Evolutionary conservation across 176 grass and related monocot species (phyloP).

Genomic region (Zea mays): DNA sequence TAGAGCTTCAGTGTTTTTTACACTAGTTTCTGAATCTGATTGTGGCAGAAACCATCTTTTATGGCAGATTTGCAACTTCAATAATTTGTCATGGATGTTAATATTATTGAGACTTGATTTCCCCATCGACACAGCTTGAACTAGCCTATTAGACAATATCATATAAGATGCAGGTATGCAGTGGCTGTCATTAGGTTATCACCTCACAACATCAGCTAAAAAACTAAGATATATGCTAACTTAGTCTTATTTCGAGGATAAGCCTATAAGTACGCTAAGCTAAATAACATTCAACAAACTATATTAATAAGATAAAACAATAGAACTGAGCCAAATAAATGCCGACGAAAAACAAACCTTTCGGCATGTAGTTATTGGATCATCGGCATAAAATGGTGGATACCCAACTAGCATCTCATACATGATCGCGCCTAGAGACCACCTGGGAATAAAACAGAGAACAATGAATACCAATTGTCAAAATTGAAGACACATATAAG

Average conservation of each 20-base stretch:
- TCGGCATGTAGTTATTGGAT: conserved; percentile 93
- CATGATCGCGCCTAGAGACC: conserved; percentile 97
- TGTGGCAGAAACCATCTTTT: not conserved
- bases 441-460: conserved; percentile 54
- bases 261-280: conserved; percentile 29
- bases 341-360: conserved; percentile 57
- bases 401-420: conserved; percentile 99
- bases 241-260: conserved; percentile 2
- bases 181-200: conserved; percentile 7
- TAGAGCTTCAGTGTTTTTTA: not conserved
- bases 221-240: conserved; percentile 12
- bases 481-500: no score
- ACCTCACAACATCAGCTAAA: not conserved
- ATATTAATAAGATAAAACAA: conserved; percentile 5
- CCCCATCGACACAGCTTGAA: not conserved
- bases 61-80: not conserved
- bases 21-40: conserved; percentile 23
- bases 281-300: conserved; percentile 25
- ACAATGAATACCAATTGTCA: conserved; percentile 3
- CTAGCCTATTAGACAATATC: conserved; percentile 1
- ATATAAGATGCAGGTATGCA: not conserved
- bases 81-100: not conserved
- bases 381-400: conserved; percentile 93
- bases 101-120: not conserved
- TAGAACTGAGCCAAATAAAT: conserved; percentile 7